A percentile compares a stretch with the other conserved stretches of the same genome.
These are phyloP conservation scores for Daldinia decipiens DNA, from an alignment of 495 filamentous ascomycete genomes.

Conservation along the genomic window DNA sequence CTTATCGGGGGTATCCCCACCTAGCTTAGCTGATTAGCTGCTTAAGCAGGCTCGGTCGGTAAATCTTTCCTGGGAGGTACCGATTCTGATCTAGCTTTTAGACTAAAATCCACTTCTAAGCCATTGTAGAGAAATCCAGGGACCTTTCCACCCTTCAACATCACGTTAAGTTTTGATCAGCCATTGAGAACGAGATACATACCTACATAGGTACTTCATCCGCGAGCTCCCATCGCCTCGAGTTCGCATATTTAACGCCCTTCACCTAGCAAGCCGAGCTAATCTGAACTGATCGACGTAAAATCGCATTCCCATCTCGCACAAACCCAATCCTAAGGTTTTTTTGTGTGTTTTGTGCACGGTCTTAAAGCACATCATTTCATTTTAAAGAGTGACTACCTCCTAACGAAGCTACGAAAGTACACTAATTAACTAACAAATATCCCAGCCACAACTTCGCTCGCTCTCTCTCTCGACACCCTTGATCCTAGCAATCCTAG, in stretches of 20 bases:
- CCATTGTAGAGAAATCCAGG: conserved; percentile 29
- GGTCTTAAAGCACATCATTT: conserved; percentile 44
- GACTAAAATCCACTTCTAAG: conserved; percentile 17
- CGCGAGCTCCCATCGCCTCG: conserved; percentile 1
- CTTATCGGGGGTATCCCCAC: conserved; percentile 32
- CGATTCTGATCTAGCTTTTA: conserved; percentile 16
- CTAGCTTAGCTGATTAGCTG: too few relatives aligned
- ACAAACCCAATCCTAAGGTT: conserved; percentile 29
- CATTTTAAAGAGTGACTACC: conserved; percentile 36
- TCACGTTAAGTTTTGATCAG: neutral
- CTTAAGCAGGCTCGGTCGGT: conserved; percentile 32
- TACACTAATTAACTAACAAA: neutral
- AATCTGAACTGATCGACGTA: conserved; percentile 7
- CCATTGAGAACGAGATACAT: neutral
- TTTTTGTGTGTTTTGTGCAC: conserved; percentile 25
- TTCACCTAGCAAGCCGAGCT: neutral
- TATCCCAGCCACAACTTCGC: conserved; percentile 36
- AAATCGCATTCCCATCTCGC: conserved; percentile 30
- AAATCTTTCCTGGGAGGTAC: conserved; percentile 19
- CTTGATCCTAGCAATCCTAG: conserved; percentile 40
- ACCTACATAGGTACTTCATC: neutral
- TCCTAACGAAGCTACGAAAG: neutral
- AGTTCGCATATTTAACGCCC: conserved; percentile 13
- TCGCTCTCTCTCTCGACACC: conserved; percentile 20
- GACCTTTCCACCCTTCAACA: conserved; percentile 28